Base-by-base conservation (phyloP, 108 stramenopile species). In the Phaeodactylum tricornutum region DNA sequence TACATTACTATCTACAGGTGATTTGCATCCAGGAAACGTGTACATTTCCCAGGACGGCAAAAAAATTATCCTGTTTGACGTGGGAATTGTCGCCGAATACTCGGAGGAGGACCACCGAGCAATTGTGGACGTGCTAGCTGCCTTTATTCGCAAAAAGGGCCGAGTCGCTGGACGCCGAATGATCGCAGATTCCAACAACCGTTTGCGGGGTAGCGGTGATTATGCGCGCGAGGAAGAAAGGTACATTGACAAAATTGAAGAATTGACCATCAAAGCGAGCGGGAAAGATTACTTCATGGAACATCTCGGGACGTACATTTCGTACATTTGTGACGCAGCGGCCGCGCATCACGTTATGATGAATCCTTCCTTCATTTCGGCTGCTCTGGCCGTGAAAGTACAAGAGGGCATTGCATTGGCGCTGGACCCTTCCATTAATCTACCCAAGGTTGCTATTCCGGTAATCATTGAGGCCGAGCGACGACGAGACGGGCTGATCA, bases 11-110 rank as follows among this genome's bases (percentile, higher is more conserved):
- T n/a, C 39, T 14, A 14, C 15, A 46, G 45, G 45, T 5, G 83
- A 84, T 59, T 44, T 84, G 29, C 83, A 84, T 67, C 83, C 83
- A 31, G 83, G 81, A 17, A 81, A 71, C 46, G 48, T 74, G n/a
- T 43, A 65, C 11, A 29, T 62, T 43, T 36, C 26, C 4, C 23
- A 29, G 11, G 37, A 42, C 17, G 65, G 49, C 22, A 38, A 63
- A 5, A 45, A 56, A 23, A 41, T 78, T 34, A 37, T 69, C n/a
- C 34, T 85, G 23, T 50, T 80, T 47, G 83, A 85, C 46, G 67
- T 62, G 20, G 83, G 83, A 11, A 80, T 85, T 31, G 75, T 62
- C 14, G 51, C 52, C 23, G 62, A 60, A 22, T 61, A 76, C 49
- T 47, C 52, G 19, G 57, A 73, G 21, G 20, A 23, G 14, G 83